Evolutionary conservation across 306 rosid species (phyloP).

Genomic region (Cucurbita pepo): DNA sequence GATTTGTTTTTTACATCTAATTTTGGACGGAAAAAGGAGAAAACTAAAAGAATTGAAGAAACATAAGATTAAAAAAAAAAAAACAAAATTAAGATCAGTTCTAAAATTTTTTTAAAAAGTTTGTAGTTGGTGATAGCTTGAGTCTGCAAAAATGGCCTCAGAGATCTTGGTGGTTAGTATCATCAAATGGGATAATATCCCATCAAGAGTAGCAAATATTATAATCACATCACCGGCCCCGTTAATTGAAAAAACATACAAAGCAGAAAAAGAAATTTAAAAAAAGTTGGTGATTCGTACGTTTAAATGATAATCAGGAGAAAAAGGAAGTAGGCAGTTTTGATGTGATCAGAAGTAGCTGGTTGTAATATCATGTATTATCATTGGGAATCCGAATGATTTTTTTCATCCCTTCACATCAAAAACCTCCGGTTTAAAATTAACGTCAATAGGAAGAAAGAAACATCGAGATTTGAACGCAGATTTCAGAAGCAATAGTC

Average conservation of each 20-base stretch:
- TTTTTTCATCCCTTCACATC: constrained; percentile 6
- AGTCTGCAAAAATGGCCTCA: background rate
- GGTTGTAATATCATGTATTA: constrained; percentile 7
- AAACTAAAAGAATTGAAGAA: too few relatives aligned
- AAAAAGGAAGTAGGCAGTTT: background rate
- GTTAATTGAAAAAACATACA: background rate
- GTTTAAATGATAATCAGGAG: background rate
- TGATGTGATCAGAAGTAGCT: constrained; percentile 12
- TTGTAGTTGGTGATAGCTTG: too few relatives aligned
- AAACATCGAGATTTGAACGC: too few relatives aligned
- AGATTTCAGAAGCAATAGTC: too few relatives aligned
- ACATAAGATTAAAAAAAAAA: too few relatives aligned
- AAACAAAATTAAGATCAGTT: too few relatives aligned
- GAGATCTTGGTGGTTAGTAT: constrained; percentile 13
- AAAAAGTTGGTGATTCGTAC: background rate
- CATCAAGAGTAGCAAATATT: constrained; percentile 17
- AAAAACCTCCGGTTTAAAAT: background rate
- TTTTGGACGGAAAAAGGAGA: too few relatives aligned
- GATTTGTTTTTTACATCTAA: too few relatives aligned
- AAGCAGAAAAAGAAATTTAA: background rate
- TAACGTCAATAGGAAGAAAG: too few relatives aligned
- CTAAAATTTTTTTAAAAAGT: too few relatives aligned
- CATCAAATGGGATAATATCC: background rate
- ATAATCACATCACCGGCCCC: constrained; percentile 2
- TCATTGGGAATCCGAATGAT: constrained; percentile 17